These are phyloP conservation scores for Acanthamoeba divionensis DNA, from an alignment of 208 protist genomes.

Conservation along the genomic window DNA sequence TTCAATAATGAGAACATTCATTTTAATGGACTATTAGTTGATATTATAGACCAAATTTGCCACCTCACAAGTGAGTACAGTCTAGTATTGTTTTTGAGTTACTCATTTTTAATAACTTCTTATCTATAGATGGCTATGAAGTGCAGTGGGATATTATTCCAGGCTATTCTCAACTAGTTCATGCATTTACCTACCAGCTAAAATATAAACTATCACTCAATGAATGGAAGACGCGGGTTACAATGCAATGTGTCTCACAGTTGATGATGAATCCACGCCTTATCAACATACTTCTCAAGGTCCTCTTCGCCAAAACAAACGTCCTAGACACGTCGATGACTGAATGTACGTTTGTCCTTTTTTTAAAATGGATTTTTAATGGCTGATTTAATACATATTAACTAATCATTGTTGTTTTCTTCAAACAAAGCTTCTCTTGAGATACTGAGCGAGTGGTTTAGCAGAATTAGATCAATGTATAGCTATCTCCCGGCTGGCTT, in stretches of 20 bases:
- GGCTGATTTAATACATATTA: neutral
- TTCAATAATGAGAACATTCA: conserved; percentile 32
- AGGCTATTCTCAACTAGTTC: conserved; percentile 32
- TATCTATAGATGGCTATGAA: too few species aligned
- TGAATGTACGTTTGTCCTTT: neutral
- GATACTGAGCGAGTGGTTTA: conserved; percentile 30
- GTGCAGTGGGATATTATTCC: conserved; percentile 10
- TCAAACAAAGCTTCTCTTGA: neutral
- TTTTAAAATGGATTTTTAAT: neutral
- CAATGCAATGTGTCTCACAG: neutral
- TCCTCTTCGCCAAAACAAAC: conserved; percentile 39
- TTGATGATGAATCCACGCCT: conserved; percentile 3
- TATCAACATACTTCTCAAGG: conserved; percentile 20
- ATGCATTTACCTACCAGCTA: conserved; percentile 20
- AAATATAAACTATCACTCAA: conserved; percentile 2
- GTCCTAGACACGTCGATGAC: neutral
- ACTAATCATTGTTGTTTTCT: neutral
- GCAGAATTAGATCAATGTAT: neutral
- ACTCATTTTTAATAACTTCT: too few species aligned
- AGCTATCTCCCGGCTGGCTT: neutral
- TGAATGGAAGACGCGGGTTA: neutral
- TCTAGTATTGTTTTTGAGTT: too few species aligned
- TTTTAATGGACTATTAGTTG: neutral
- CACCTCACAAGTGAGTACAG: neutral
- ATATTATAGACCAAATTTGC: neutral